A percentile compares a stretch with the other conserved stretches of the same genome.
These are phyloP conservation scores for Ciborinia camelliae DNA, from an alignment of 2,329 filamentous ascomycete species.

Conservation along the genomic window DNA sequence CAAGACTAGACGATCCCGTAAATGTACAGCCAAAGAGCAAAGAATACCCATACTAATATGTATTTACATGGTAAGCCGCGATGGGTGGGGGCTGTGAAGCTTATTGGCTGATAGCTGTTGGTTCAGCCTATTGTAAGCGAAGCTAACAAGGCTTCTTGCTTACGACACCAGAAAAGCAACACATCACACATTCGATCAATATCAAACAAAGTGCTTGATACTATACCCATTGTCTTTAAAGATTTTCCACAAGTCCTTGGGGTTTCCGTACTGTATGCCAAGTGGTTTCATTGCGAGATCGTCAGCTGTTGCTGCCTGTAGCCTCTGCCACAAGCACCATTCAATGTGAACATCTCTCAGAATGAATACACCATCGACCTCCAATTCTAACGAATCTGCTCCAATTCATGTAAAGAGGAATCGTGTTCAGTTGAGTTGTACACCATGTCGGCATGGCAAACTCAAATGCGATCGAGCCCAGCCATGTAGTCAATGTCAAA, in stretches of 20 bases:
- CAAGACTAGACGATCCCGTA: neutral
- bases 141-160: neutral
- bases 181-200: neutral
- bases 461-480: constrained; percentile 51
- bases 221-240: neutral
- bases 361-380: neutral
- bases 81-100: neutral
- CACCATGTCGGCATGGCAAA: constrained; percentile 26
- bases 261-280: neutral
- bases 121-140: too few relatives aligned
- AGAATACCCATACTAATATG: neutral
- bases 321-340: neutral
- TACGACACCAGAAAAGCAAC: neutral
- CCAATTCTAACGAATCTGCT: neutral
- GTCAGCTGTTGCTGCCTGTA: neutral
- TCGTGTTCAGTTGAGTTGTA: constrained; percentile 23
- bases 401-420: constrained; percentile 17
- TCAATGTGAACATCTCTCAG: neutral
- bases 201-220: neutral
- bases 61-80: neutral
- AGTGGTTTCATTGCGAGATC: neutral
- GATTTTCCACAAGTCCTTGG: neutral
- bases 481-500: constrained; percentile 52
- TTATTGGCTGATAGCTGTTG: neutral
- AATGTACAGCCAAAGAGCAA: neutral